Percentiles rank a stretch among this genome's conserved stretches.
Conservation (phyloP, 129 eudicot genomes). For the Heracleum sosnowskyi region DNA sequence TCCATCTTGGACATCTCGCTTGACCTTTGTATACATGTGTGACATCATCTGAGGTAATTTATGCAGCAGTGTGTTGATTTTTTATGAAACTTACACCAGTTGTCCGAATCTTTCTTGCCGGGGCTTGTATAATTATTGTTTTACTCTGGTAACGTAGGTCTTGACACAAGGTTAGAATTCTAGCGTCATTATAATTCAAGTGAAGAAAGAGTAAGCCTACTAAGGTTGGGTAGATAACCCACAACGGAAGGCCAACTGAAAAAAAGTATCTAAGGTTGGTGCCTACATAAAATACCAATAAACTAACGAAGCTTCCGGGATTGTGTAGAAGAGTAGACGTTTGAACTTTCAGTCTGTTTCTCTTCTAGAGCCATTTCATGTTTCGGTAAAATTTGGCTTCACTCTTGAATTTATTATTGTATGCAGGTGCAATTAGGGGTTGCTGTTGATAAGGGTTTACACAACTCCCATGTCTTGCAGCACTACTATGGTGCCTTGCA, state of each 20-base stretch:
- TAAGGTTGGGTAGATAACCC: background rate
- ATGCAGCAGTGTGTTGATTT: background rate
- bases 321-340: background rate
- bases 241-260: background rate
- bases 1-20: background rate
- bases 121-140: background rate
- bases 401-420: background rate
- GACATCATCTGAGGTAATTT: background rate
- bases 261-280: background rate
- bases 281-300: background rate
- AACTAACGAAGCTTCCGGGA: background rate
- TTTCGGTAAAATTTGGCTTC: background rate
- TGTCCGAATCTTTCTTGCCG: background rate
- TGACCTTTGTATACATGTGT: background rate
- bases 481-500: conserved; percentile 54
- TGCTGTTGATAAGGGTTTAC: conserved; percentile 15
- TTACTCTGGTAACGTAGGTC: background rate
- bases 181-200: background rate
- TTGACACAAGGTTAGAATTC: background rate
- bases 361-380: background rate
- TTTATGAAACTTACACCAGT: background rate
- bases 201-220: background rate
- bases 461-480: conserved; percentile 40
- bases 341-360: background rate
- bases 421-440: conserved; percentile 26